A percentile compares a stretch with the other conserved stretches of the same genome.
Evolutionary conservation across 768 basidiomycete species (phyloP).

Genomic region (Suillus brevipes): DNA sequence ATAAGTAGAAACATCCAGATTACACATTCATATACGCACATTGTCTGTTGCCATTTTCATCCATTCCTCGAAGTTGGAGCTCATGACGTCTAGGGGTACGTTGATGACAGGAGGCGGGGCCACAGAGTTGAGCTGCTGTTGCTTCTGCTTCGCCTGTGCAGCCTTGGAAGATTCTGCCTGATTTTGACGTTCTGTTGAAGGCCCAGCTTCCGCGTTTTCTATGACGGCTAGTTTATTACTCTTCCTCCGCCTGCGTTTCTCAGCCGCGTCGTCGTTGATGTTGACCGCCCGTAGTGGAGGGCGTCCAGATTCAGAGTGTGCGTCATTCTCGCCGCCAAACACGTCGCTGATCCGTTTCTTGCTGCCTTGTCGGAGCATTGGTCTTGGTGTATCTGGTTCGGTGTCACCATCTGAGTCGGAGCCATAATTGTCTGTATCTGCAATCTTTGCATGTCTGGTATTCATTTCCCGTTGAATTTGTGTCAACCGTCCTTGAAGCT

Average conservation of each 20-base stretch:
- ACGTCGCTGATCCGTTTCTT: slow-evolving; percentile 51
- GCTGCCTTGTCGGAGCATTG: slow-evolving; percentile 24
- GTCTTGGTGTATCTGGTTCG: slow-evolving; percentile 33
- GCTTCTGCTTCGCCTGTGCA: slow-evolving; percentile 53
- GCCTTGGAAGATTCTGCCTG: slow-evolving; percentile 42
- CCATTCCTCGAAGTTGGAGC: slow-evolving; percentile 96
- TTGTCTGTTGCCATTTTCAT: slow-evolving; percentile 99
- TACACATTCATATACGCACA: slow-evolving; percentile 48
- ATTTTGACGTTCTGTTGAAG: slow-evolving; percentile 46
- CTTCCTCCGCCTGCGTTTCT: slow-evolving; percentile 81
- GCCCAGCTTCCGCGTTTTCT: slow-evolving; percentile 59
- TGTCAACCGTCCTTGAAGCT: background rate
- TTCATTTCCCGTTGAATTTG: slow-evolving; percentile 11
- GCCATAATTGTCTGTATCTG: slow-evolving; percentile 10
- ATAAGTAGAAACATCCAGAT: background rate
- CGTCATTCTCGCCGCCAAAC: slow-evolving; percentile 41
- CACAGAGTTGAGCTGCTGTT: slow-evolving; percentile 60
- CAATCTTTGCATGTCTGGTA: slow-evolving; percentile 27
- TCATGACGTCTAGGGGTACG: slow-evolving; percentile 81
- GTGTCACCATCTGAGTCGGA: slow-evolving; percentile 31
- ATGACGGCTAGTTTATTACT: slow-evolving; percentile 63
- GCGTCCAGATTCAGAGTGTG: slow-evolving; percentile 38
- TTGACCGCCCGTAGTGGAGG: slow-evolving; percentile 40
- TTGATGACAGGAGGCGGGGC: slow-evolving; percentile 56
- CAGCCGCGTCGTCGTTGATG: slow-evolving; percentile 83